phyloP scores from a whole-genome alignment of 2,329 filamentous ascomycete genomes.

The Sclerotinia glacialis region DNA sequence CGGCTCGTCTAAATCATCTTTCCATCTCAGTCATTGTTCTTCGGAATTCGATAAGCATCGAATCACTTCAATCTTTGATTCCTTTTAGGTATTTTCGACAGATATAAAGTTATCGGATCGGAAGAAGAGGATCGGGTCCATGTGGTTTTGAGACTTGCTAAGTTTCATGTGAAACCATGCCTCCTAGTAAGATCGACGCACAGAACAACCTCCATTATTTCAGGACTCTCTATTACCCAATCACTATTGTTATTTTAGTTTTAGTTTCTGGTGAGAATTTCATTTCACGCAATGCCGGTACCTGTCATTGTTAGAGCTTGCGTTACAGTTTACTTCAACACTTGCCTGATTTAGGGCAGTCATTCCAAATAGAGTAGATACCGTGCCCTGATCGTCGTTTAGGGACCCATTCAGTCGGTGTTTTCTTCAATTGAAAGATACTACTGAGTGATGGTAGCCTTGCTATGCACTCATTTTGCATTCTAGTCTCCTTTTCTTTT shows the following conservation, averaged over 20 bases:
- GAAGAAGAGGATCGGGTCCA: neutral
- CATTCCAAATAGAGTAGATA: conserved; percentile 19
- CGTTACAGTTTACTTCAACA: conserved; percentile 19
- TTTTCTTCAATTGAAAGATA: neutral
- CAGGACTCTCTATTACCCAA: neutral
- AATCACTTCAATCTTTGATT: neutral
- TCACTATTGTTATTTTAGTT: neutral
- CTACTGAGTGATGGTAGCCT: conserved; percentile 12
- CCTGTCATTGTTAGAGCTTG: conserved; percentile 20
- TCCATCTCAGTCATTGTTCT: neutral
- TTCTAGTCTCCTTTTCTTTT: conserved; percentile 3
- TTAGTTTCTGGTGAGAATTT: neutral
- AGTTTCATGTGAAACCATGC: conserved; percentile 24
- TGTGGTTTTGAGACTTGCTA: conserved; percentile 17
- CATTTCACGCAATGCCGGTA: neutral
- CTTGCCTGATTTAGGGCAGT: neutral
- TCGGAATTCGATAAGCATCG: conserved; percentile 7
- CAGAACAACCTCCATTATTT: neutral
- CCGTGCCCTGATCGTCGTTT: conserved; percentile 26
- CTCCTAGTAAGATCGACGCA: conserved; percentile 3
- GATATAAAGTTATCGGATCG: neutral
- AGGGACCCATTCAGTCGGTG: conserved; percentile 5
- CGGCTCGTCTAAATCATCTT: neutral
- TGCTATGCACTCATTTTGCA: conserved; percentile 1
- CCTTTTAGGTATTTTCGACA: neutral